Conservation (phyloP, 768 basidiomycete genomes). For the Pleurotus sapidus region DNA sequence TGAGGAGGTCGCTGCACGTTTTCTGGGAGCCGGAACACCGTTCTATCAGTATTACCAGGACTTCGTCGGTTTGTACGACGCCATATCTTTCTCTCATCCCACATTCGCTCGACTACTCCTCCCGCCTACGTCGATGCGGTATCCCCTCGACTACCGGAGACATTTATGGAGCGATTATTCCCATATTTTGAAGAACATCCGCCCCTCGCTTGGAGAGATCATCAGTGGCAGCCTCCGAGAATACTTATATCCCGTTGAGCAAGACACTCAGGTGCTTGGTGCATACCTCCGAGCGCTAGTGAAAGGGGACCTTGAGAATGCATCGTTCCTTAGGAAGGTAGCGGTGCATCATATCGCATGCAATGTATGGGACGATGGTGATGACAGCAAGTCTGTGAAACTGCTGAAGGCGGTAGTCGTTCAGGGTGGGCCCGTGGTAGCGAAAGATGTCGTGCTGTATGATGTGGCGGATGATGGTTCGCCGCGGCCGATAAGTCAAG, state of each 20-base stretch:
- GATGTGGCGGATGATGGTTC: conserved; percentile 37
- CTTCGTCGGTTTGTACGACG: conserved; percentile 85
- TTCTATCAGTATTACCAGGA: conserved; percentile 96
- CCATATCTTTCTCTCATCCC: conserved; percentile 82
- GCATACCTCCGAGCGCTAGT: conserved; percentile 61
- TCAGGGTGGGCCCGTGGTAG: conserved; percentile 43
- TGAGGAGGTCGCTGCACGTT: conserved; percentile 52
- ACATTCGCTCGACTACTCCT: conserved; percentile 75
- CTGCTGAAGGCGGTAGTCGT: conserved; percentile 50
- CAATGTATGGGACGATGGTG: conserved; percentile 66
- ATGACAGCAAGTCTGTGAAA: conserved; percentile 37
- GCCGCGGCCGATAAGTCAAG: conserved; percentile 32
- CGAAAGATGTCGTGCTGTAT: conserved; percentile 59
- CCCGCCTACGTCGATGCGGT: conserved; percentile 72
- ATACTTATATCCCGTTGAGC: conserved; percentile 73
- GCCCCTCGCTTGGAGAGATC: conserved; percentile 47
- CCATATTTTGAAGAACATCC: conserved; percentile 61
- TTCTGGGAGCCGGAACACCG: conserved; percentile 66
- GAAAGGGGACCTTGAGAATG: conserved; percentile 31
- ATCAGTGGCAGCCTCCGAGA: conserved; percentile 51
- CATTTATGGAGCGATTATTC: conserved; percentile 80
- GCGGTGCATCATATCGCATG: conserved; percentile 79
- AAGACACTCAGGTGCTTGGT: conserved; percentile 54
- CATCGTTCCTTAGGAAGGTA: conserved; percentile 60
- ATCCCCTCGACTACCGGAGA: conserved; percentile 80